These are phyloP conservation scores for Ustilago bromivora DNA, from an alignment of 1,284 basidiomycete genomes.

Conservation along the genomic window DNA sequence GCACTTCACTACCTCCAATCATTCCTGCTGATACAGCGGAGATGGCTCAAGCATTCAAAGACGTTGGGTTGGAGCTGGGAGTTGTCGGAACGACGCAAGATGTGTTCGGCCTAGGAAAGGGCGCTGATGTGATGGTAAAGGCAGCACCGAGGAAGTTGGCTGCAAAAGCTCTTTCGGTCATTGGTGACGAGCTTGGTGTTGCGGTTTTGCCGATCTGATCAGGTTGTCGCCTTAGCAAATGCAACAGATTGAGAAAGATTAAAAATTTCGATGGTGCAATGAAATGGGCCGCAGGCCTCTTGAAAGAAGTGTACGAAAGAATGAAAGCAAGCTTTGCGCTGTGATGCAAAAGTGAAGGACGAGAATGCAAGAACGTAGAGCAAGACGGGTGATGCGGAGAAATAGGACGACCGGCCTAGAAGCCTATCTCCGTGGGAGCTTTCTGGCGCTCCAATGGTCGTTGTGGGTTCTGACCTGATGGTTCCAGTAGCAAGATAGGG, in stretches of 20 bases:
- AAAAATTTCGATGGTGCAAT: background rate
- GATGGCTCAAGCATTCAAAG: constrained; percentile 11
- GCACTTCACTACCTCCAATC: constrained; percentile 31
- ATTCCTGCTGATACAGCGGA: constrained; percentile 15
- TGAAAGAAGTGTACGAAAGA: no score
- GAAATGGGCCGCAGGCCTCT: no score
- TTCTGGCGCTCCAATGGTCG: constrained; percentile 8
- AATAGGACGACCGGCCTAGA: background rate
- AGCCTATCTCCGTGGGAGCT: constrained; percentile 33
- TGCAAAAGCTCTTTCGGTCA: constrained; percentile 18
- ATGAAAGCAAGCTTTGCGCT: no score
- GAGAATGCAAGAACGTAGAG: no score
- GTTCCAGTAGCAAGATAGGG: background rate
- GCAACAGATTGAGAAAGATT: background rate
- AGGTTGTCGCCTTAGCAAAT: background rate
- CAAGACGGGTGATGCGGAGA: no score
- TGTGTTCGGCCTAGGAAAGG: constrained; percentile 6
- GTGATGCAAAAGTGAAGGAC: no score
- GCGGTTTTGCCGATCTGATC: constrained; percentile 9
- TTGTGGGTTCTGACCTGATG: background rate
- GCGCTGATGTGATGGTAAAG: background rate
- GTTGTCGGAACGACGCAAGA: constrained; percentile 18
- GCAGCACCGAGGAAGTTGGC: constrained; percentile 27
- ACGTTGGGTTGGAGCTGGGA: constrained; percentile 23
- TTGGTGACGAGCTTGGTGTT: constrained; percentile 29